phyloP scores from a whole-genome alignment of 78 protist species.

The Speleostelium caveatum region DNA sequence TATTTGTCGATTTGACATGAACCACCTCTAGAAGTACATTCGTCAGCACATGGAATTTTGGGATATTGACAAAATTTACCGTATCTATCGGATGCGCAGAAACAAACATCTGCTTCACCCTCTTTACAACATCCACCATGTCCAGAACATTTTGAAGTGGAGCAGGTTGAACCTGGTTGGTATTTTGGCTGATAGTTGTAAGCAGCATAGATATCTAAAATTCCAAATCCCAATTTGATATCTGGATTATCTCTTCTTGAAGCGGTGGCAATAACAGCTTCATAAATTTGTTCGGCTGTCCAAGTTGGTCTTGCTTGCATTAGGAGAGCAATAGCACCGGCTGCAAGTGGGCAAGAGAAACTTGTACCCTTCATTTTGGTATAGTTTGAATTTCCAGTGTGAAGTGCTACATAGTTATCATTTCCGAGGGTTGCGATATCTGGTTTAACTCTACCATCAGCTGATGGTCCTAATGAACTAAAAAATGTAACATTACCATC shows the following conservation, averaged over 20 bases:
- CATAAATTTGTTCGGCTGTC: conserved; percentile 40
- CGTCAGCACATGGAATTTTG: neutral
- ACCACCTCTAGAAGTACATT: conserved; percentile 48
- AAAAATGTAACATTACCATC: conserved; percentile 24
- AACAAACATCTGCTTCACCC: neutral
- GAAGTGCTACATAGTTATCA: conserved; percentile 27
- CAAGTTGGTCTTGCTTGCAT: conserved; percentile 63
- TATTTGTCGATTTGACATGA: conserved; percentile 29
- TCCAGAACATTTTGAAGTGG: conserved; percentile 12
- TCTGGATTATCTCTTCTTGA: neutral
- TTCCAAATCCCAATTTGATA: conserved; percentile 34
- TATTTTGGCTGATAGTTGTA: neutral
- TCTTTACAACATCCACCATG: conserved; percentile 43
- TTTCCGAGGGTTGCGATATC: conserved; percentile 58
- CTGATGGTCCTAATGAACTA: conserved; percentile 57
- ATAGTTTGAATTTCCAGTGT: conserved; percentile 5
- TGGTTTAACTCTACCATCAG: conserved; percentile 80
- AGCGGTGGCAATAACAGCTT: conserved; percentile 21
- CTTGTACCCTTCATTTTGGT: conserved; percentile 66
- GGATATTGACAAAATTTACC: conserved; percentile 40
- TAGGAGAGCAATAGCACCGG: conserved; percentile 65
- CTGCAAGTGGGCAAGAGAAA: conserved; percentile 76
- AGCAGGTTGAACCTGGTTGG: neutral
- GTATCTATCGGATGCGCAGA: conserved; percentile 46
- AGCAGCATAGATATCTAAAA: conserved; percentile 31